Evolutionary conservation across 192 early-diverging fungal species (phyloP), one percentile per base, ranked within the genome.

Genomic region (Coemansia sp.): DNA sequence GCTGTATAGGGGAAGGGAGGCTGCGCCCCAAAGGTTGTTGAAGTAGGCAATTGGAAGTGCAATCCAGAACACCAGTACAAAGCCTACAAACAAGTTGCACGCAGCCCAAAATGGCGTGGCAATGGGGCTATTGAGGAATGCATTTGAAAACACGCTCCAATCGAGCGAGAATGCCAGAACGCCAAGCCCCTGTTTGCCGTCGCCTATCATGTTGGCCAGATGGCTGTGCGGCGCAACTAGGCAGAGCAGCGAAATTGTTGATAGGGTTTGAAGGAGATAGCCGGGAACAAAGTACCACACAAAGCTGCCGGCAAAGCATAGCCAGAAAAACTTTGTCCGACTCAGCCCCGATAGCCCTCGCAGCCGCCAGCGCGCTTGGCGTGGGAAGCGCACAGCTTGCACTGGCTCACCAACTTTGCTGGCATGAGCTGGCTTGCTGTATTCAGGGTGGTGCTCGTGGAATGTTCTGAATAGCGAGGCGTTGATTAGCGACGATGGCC

Each of bases 401-500:
- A 2, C 57, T 2, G 22, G n/a, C 40, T 3, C 21, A 25, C 18
- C 29, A 29, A 6, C 41, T 5, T 19, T 18, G 11, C 8, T 21
- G 10, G 18, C 18, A 19, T 1, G 18, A 9, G 10, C 30, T n/a
- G 34, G 4, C 3, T 31, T 48, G 27, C 9, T 25, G 10, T 10
- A 33, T 8, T 36, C 25, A 63, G 65, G 32, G 18, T 78, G 63
- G 45, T 53, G 25, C 40, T 86, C 82, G 65, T 95, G 90, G 35
- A 95, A 80, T 7, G 90, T 85, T 5, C 83, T 77, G 69, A 91
- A 90, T 4, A 93, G 72, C 2, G 88, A 85, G 8, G 88, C 84
- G 33, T 85, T 86, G 23, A 88, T 79, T 27, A 97, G 79, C 17
- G 82, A 86, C 7, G 81, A 62, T 3, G 94, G 94, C 93, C 93